A percentile compares a stretch with the other conserved stretches of the same genome.
phyloP scores from a whole-genome alignment of 192 early-diverging fungal species.

The Glomus cerebriforme region DNA sequence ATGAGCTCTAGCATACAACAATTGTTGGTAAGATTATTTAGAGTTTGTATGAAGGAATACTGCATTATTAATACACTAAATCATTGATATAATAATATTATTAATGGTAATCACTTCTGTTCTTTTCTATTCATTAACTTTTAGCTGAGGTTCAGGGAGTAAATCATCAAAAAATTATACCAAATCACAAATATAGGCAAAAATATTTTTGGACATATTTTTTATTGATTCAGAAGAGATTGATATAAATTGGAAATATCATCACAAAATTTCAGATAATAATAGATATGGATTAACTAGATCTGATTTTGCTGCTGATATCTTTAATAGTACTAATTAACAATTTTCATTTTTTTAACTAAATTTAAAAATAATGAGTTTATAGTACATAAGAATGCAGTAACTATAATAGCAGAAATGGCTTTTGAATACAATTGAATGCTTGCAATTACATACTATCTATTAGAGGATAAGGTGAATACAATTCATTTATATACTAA shows the following conservation, averaged over 20 bases:
- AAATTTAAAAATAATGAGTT: conserved; percentile 23
- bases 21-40: conserved; percentile 2
- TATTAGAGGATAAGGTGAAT: conserved; percentile 33
- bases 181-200: conserved; percentile 21
- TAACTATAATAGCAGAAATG: conserved; percentile 24
- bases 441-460: conserved; percentile 27
- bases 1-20: background rate
- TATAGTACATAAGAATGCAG: conserved; percentile 28
- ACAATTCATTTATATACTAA: conserved; percentile 15
- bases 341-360: conserved; percentile 27
- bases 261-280: conserved; percentile 20
- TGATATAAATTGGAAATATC: conserved; percentile 11
- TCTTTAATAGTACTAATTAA: conserved; percentile 13
- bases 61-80: conserved; percentile 11
- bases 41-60: conserved; percentile 19
- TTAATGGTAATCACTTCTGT: too few relatives aligned
- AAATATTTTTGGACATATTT: conserved; percentile 17
- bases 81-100: too few relatives aligned
- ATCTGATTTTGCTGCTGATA: conserved; percentile 25
- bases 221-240: conserved; percentile 17
- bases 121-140: background rate
- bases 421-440: conserved; percentile 32
- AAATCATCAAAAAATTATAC: conserved; percentile 20
- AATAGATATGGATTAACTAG: background rate
- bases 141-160: conserved; percentile 20